phyloP scores from a whole-genome alignment of 2,329 filamentous ascomycete genomes.

The Monosporascus sp. region DNA sequence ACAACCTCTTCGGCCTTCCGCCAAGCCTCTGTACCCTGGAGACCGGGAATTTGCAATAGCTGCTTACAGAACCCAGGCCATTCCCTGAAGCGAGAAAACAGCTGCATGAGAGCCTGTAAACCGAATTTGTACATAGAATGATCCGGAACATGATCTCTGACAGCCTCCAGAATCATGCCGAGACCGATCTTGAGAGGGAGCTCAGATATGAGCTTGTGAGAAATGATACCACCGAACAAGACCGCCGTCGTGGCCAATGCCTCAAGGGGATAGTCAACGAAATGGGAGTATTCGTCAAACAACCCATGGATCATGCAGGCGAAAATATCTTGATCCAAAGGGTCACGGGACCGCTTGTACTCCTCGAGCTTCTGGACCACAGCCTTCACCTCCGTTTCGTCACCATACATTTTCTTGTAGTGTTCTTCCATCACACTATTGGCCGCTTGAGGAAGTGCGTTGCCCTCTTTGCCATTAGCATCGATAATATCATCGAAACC shows the following conservation, averaged over 20 bases:
- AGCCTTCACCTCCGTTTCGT: constrained; percentile 78
- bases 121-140: constrained; percentile 98
- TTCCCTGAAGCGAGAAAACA: constrained; percentile 76
- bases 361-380: constrained; percentile 79
- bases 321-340: constrained; percentile 88
- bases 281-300: constrained; percentile 96
- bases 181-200: constrained; percentile 90
- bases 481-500: constrained; percentile 90
- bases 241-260: constrained; percentile 93
- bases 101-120: constrained; percentile 86
- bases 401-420: constrained; percentile 96
- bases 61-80: constrained; percentile 95
- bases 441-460: constrained; percentile 70
- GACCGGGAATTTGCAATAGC: constrained; percentile 72
- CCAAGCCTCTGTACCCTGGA: constrained; percentile 81
- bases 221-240: constrained; percentile 93
- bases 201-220: constrained; percentile 83
- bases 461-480: constrained; percentile 73
- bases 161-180: constrained; percentile 95
- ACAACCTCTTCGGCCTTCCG: constrained; percentile 78
- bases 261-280: constrained; percentile 92
- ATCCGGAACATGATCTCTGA: constrained; percentile 75
- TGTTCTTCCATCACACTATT: constrained; percentile 94
- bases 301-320: constrained; percentile 97
- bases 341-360: constrained; percentile 82